Conservation (phyloP, 306 rosid species). For the Mucuna pruriens region DNA sequence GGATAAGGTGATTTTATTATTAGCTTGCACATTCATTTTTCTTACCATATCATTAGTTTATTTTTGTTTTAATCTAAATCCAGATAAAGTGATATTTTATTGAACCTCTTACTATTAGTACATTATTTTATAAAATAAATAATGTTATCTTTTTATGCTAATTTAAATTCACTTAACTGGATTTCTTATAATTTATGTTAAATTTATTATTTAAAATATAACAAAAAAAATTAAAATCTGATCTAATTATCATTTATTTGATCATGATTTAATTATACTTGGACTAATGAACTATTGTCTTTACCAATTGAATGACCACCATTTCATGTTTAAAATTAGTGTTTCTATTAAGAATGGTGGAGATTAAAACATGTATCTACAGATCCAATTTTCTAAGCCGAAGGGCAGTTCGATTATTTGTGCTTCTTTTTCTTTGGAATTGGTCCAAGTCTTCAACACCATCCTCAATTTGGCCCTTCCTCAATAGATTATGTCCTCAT, state of each 20-base stretch:
- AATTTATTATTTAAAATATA: not conserved
- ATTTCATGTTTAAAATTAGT: not conserved
- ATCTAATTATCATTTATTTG: not conserved
- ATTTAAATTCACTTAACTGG: not conserved
- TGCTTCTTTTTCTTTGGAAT: not conserved
- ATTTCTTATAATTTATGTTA: not conserved
- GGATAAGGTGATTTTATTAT: not conserved
- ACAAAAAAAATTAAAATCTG: not conserved
- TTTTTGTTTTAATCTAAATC: not conserved
- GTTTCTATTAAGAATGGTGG: not conserved
- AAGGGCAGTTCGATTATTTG: not conserved
- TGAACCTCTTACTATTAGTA: not conserved
- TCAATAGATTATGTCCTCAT: not conserved
- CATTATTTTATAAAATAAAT: not conserved
- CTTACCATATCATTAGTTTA: not conserved
- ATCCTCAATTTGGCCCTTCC: conserved; percentile 14
- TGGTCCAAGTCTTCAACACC: conserved; percentile 5
- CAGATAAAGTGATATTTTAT: not conserved
- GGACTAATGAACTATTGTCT: not conserved
- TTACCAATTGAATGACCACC: not conserved
- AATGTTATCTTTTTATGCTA: not conserved
- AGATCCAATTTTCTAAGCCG: conserved; percentile 27
- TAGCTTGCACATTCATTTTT: not conserved
- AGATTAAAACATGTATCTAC: conserved; percentile 10
- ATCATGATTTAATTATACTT: not conserved